phyloP scores from a whole-genome alignment of 208 protist genomes.

The Leishmania tropica region DNA sequence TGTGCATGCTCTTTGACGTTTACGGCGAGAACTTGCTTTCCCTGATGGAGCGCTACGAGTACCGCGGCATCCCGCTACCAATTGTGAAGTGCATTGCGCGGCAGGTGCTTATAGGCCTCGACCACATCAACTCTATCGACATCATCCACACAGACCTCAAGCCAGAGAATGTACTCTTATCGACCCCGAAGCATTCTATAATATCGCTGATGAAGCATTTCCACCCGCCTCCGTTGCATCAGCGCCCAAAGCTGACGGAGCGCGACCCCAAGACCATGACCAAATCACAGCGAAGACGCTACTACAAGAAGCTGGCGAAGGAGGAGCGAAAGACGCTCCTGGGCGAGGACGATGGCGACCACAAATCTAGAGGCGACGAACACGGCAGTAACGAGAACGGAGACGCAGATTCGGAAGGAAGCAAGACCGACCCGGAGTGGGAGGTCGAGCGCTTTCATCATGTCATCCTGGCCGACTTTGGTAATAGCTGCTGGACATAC shows the following conservation, averaged over 20 bases:
- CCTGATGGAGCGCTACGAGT: conserved; percentile 96
- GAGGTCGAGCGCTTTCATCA: conserved; percentile 86
- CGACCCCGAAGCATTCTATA: conserved; percentile 83
- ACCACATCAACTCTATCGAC: conserved; percentile 94
- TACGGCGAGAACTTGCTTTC: conserved; percentile 96
- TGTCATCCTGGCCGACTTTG: conserved; percentile 98
- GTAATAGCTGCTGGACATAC: conserved; percentile 98
- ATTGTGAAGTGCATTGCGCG: conserved; percentile 94
- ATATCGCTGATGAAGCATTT: conserved; percentile 88
- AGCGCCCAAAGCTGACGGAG: conserved; percentile 76
- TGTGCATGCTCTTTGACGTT: conserved; percentile 98
- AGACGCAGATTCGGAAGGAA: conserved; percentile 42
- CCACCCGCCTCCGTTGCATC: conserved; percentile 71
- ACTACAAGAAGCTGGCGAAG: conserved; percentile 91
- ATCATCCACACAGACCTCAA: conserved; percentile 99
- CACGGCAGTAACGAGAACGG: conserved; percentile 17
- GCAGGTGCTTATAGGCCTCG: conserved; percentile 91
- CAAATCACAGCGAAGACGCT: conserved; percentile 91
- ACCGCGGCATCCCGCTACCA: conserved; percentile 94
- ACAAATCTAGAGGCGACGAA: conserved; percentile 17
- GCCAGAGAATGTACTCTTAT: conserved; percentile 95
- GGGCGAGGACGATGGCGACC: conserved; percentile 29
- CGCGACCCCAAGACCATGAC: conserved; percentile 90
- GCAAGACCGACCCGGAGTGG: conserved; percentile 84
- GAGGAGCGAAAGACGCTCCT: conserved; percentile 30